Evolutionary conservation across 805 yeast species (phyloP).

Genomic region (Sugiyamaella marilandica): DNA sequence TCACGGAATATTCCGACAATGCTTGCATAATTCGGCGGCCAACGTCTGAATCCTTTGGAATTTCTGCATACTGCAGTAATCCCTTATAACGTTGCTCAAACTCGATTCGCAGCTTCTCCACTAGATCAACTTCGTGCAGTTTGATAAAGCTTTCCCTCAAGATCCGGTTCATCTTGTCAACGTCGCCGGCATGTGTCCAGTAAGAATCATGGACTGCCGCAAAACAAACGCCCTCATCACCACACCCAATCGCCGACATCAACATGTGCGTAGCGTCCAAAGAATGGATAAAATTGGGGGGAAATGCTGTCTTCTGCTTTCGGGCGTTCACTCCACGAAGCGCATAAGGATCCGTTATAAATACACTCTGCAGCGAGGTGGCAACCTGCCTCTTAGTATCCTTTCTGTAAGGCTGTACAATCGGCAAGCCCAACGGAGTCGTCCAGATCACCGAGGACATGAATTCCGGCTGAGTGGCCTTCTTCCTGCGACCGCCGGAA

Average conservation of each 20-base stretch:
- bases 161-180: slow-evolving; percentile 61
- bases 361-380: slow-evolving; percentile 87
- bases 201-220: slow-evolving; percentile 97
- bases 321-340: slow-evolving; percentile 78
- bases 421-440: slow-evolving; percentile 89
- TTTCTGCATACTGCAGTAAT: slow-evolving; percentile 54
- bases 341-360: slow-evolving; percentile 81
- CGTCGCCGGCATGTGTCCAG: slow-evolving; percentile 94
- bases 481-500: slow-evolving; percentile 28
- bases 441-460: slow-evolving; percentile 96
- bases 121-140: slow-evolving; percentile 69
- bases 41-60: slow-evolving; percentile 48
- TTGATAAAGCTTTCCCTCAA: slow-evolving; percentile 76
- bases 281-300: slow-evolving; percentile 93
- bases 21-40: slow-evolving; percentile 47
- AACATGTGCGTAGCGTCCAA: slow-evolving; percentile 97
- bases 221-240: slow-evolving; percentile 59
- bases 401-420: slow-evolving; percentile 93
- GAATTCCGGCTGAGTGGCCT: slow-evolving; percentile 52
- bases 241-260: slow-evolving; percentile 76
- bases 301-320: slow-evolving; percentile 88
- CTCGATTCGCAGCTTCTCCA: slow-evolving; percentile 67
- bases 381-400: slow-evolving; percentile 56
- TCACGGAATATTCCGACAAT: slow-evolving; percentile 45
- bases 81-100: slow-evolving; percentile 75